phyloP scores from a whole-genome alignment of 768 basidiomycete genomes.

The Phaeotremella skinneri region DNA sequence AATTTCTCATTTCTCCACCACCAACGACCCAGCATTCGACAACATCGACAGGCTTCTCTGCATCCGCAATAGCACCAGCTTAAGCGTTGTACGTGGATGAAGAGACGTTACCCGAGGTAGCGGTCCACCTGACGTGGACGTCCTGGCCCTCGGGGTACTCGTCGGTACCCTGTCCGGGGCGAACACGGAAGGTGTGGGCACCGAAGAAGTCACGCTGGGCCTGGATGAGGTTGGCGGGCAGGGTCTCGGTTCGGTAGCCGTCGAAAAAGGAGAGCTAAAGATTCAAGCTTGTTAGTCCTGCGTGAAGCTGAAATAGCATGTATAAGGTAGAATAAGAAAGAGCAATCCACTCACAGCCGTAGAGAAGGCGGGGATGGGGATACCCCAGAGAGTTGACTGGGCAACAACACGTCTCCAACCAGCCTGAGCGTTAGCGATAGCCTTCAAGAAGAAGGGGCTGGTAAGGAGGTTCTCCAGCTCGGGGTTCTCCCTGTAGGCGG shows the following conservation, averaged over 20 bases:
- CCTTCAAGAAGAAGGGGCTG: constrained; percentile 87
- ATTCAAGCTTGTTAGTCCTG: constrained; percentile 5
- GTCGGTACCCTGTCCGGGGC: constrained; percentile 85
- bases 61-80: neutral
- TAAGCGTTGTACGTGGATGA: constrained; percentile 77
- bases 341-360: constrained; percentile 59
- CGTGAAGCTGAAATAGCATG: neutral
- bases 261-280: constrained; percentile 85
- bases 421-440: constrained; percentile 89
- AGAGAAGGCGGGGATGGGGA: constrained; percentile 95
- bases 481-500: constrained; percentile 80
- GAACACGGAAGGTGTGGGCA: constrained; percentile 94
- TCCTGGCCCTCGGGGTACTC: constrained; percentile 76
- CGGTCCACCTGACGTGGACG: constrained; percentile 99
- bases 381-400: constrained; percentile 95
- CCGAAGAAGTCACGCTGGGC: constrained; percentile 99
- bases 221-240: constrained; percentile 92
- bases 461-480: constrained; percentile 88
- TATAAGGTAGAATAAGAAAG: neutral
- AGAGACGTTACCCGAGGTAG: constrained; percentile 87
- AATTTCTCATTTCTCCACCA: too few species aligned
- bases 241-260: constrained; percentile 91
- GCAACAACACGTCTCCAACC: constrained; percentile 98
- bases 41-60: neutral
- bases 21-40: too few species aligned